phyloP scores from a whole-genome alignment of 164 flowering plant genomes.

The Warburgia ugandensis region DNA sequence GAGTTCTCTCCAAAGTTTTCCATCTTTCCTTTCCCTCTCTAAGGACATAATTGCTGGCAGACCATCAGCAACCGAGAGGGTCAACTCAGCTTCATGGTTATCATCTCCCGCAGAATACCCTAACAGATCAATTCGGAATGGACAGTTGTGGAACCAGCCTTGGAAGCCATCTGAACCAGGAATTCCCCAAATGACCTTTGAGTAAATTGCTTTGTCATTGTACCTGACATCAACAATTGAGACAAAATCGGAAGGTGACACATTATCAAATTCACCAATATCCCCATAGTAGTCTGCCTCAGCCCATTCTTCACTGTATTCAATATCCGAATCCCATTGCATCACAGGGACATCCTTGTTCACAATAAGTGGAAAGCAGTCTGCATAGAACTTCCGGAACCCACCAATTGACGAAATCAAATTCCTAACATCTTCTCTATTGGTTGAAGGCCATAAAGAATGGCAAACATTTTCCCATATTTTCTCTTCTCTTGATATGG shows the following conservation, averaged over 20 bases:
- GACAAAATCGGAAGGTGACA: slow-evolving; percentile 71
- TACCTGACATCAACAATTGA: slow-evolving; percentile 77
- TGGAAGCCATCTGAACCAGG: slow-evolving; percentile 62
- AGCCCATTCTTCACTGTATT: slow-evolving; percentile 68
- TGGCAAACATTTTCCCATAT: slow-evolving; percentile 84
- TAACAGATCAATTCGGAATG: slow-evolving; percentile 75
- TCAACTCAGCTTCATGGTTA: slow-evolving; percentile 36
- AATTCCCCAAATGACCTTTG: slow-evolving; percentile 86
- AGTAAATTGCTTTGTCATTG: slow-evolving; percentile 61
- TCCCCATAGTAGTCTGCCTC: slow-evolving; percentile 76
- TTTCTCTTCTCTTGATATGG: slow-evolving; percentile 78
- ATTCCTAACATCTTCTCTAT: slow-evolving; percentile 63
- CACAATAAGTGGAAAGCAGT: slow-evolving; percentile 84
- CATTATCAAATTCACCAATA: slow-evolving; percentile 42
- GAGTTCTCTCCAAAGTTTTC: slow-evolving; percentile 87
- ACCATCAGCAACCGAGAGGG: slow-evolving; percentile 71
- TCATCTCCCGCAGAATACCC: slow-evolving; percentile 41
- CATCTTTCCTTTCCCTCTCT: slow-evolving; percentile 85
- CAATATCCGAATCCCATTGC: slow-evolving; percentile 40
- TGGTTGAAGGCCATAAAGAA: slow-evolving; percentile 92
- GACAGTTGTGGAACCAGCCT: slow-evolving; percentile 87
- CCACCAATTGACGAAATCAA: slow-evolving; percentile 71
- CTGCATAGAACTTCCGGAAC: slow-evolving; percentile 80
- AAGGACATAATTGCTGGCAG: slow-evolving; percentile 56
- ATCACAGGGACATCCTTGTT: slow-evolving; percentile 63